Conservation (phyloP, 306 rosid genomes). For the Boehmeria nivea region DNA sequence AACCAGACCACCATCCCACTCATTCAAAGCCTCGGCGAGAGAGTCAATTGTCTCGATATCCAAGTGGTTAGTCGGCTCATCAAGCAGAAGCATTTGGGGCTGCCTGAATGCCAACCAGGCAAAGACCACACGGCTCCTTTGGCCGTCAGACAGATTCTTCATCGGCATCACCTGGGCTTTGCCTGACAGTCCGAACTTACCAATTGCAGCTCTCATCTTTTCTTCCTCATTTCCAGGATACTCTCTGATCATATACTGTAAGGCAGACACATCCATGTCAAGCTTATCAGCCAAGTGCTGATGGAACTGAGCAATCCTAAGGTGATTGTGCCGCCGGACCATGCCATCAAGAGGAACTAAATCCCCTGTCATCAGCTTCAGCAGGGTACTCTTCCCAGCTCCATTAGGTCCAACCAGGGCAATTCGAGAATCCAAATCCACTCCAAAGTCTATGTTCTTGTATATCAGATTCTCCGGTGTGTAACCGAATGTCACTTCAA, state of each 20-base stretch:
- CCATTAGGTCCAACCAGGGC: constrained; percentile 99
- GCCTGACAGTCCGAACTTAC: constrained; percentile 88
- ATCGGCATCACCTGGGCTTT: constrained; percentile 97
- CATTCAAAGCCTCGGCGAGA: constrained; percentile 88
- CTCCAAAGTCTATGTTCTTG: constrained; percentile 86
- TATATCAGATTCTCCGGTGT: constrained; percentile 87
- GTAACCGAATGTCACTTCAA: constrained; percentile 88
- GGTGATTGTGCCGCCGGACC: constrained; percentile 97
- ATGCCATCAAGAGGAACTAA: constrained; percentile 81
- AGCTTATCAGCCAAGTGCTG: constrained; percentile 94
- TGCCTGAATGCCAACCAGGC: constrained; percentile 96
- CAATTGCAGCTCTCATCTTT: constrained; percentile 89
- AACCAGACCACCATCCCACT: constrained; percentile 98
- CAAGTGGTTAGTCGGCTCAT: constrained; percentile 96
- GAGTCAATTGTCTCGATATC: constrained; percentile 98
- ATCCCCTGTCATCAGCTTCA: constrained; percentile 98
- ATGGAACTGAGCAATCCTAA: constrained; percentile 93
- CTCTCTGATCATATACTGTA: constrained; percentile 72
- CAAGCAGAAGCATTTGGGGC: constrained; percentile 83
- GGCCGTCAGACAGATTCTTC: constrained; percentile 96
- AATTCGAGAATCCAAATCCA: constrained; percentile 85
- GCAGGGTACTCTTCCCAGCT: constrained; percentile 95
- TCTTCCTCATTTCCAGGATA: constrained; percentile 98
- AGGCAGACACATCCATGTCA: constrained; percentile 82
- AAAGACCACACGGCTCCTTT: constrained; percentile 86